A percentile compares a stretch with the other conserved stretches of the same genome.
Evolutionary conservation across 208 protist genomes (phyloP).

Genomic region (Histomonas meleagridis): DNA sequence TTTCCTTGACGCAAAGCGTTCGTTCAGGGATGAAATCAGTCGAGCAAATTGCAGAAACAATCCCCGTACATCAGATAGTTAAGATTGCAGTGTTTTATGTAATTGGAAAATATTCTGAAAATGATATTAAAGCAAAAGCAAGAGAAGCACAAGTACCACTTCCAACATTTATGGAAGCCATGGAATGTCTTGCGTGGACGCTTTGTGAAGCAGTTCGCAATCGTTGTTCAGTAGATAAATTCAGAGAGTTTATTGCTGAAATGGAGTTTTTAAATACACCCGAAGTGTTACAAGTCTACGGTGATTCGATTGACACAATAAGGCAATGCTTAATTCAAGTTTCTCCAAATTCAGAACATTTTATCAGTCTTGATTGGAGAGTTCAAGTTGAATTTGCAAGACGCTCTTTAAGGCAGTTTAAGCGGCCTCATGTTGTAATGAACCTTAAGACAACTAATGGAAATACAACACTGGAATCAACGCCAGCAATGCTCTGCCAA

Average conservation of each 20-base stretch:
- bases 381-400: not conserved
- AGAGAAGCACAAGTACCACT: not conserved
- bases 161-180: not conserved
- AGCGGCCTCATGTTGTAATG: not conserved
- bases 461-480: not conserved
- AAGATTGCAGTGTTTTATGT: not conserved
- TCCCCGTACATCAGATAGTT: not conserved
- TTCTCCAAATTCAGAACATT: conserved; percentile 24
- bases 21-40: not conserved
- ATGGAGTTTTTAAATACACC: conserved; percentile 18
- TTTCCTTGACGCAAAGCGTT: not conserved
- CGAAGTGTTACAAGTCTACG: not conserved
- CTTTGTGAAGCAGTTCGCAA: not conserved
- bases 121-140: not conserved
- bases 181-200: not conserved
- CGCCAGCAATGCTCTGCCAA: not conserved
- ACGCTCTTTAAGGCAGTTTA: not conserved
- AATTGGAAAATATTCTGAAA: not conserved
- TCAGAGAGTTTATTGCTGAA: conserved; percentile 33
- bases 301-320: not conserved
- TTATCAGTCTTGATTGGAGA: not conserved
- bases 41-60: not conserved
- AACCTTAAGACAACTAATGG: not conserved
- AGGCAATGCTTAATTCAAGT: not conserved
- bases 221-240: not conserved